Evolutionary conservation across 2,329 filamentous ascomycete species (phyloP).

Genomic region (Alternaria rosae): DNA sequence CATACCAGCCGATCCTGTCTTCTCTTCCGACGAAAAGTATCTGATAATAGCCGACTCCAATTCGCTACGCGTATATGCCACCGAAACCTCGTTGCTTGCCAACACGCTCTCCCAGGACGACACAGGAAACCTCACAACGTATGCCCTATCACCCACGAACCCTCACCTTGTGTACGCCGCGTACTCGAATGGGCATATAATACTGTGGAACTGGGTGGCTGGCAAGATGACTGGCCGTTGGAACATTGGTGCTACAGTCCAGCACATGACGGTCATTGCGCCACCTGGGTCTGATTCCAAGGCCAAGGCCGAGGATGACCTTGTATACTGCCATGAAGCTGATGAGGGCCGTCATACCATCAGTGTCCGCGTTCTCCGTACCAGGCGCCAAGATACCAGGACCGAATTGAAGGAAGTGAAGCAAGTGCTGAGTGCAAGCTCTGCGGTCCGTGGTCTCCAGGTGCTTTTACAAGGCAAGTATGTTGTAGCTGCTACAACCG

Average conservation of each 20-base stretch:
- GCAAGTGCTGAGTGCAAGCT: constrained; percentile 48
- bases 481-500: constrained; percentile 63
- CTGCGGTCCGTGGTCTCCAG: constrained; percentile 49
- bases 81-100: constrained; percentile 79
- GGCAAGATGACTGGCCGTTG: constrained; percentile 55
- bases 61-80: constrained; percentile 81
- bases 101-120: constrained; percentile 67
- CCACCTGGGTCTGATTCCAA: constrained; percentile 32
- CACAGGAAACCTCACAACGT: constrained; percentile 57
- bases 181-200: constrained; percentile 59
- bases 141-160: constrained; percentile 60
- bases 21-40: constrained; percentile 65
- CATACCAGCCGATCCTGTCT: constrained; percentile 63
- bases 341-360: constrained; percentile 43
- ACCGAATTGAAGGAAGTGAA: constrained; percentile 37
- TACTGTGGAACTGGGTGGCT: constrained; percentile 66
- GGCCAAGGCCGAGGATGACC: background rate
- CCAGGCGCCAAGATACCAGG: constrained; percentile 33
- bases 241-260: constrained; percentile 50
- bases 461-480: constrained; percentile 64
- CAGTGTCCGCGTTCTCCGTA: constrained; percentile 45
- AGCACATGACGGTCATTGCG: constrained; percentile 40
- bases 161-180: constrained; percentile 62
- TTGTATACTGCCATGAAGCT: background rate
- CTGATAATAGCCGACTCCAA: constrained; percentile 78